Evolutionary conservation across 257 asterid genomes (phyloP).

Genomic region (Scutellaria baicalensis): DNA sequence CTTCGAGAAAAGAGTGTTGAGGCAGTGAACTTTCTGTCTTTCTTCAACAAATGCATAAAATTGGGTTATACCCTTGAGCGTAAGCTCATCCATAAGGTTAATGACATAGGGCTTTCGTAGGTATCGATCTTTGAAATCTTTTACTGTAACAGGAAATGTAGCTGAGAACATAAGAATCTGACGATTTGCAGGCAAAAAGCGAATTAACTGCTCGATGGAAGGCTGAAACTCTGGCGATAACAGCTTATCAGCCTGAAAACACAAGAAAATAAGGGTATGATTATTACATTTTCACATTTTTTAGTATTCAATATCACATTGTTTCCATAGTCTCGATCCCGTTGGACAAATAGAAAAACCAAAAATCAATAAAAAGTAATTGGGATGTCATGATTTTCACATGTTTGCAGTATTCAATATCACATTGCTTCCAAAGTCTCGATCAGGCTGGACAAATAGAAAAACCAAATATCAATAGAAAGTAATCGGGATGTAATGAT

Average conservation of each 20-base stretch:
- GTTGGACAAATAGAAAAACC: not conserved
- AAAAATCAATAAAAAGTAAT: not conserved
- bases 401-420: not conserved
- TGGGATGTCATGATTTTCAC: not conserved
- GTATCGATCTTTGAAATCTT: slow-evolving; percentile 77
- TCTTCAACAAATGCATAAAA: slow-evolving; percentile 91
- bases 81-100: slow-evolving; percentile 93
- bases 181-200: slow-evolving; percentile 59
- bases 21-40: slow-evolving; percentile 90
- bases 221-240: slow-evolving; percentile 92
- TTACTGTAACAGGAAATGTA: slow-evolving; percentile 81
- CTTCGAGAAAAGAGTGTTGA: slow-evolving; percentile 83
- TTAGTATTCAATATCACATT: slow-evolving; percentile 3
- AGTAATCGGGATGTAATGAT: not conserved
- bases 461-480: not conserved
- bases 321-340: not conserved
- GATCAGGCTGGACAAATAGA: not conserved
- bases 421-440: not conserved
- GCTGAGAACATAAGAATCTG: slow-evolving; percentile 94
- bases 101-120: slow-evolving; percentile 65
- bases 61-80: slow-evolving; percentile 88
- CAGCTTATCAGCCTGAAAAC: slow-evolving; percentile 88
- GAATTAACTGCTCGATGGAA: slow-evolving; percentile 69
- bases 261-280: slow-evolving; percentile 8
- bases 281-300: slow-evolving; percentile 8